phyloP scores from a whole-genome alignment of 805 yeast genomes.

The Kodamaea fukazawae region DNA sequence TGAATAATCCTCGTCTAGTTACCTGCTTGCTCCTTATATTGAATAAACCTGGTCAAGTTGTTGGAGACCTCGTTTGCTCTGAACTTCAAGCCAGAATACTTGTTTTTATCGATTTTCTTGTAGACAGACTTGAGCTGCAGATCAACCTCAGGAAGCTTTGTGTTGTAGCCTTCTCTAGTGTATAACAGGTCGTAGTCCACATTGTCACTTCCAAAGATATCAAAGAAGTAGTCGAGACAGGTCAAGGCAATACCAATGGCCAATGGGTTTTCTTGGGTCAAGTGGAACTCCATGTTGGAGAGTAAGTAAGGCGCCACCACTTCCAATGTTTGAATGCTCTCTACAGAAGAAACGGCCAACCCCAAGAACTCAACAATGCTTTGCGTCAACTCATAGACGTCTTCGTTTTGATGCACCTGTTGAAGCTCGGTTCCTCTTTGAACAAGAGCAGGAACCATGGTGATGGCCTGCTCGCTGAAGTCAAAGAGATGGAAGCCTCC shows the following conservation, averaged over 20 bases:
- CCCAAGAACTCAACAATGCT: slow-evolving; percentile 54
- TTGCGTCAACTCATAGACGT: slow-evolving; percentile 14
- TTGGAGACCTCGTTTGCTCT: slow-evolving; percentile 63
- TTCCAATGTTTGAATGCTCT: slow-evolving; percentile 7
- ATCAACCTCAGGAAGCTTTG: slow-evolving; percentile 39
- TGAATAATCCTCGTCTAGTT: no score
- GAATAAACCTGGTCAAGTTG: slow-evolving; percentile 73
- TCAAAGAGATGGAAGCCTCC: slow-evolving; percentile 37
- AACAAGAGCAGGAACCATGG: slow-evolving; percentile 27
- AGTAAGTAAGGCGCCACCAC: slow-evolving; percentile 10
- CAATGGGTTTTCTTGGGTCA: slow-evolving; percentile 9
- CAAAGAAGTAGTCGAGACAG: slow-evolving; percentile 65
- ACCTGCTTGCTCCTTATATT: slow-evolving; percentile 55
- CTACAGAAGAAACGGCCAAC: slow-evolving; percentile 31
- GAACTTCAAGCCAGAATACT: slow-evolving; percentile 52
- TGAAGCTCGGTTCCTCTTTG: slow-evolving; percentile 15
- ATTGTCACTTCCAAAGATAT: slow-evolving; percentile 70
- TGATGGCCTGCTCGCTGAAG: slow-evolving; percentile 21
- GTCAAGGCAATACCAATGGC: slow-evolving; percentile 51
- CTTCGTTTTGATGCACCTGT: slow-evolving; percentile 3
- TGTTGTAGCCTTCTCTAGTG: slow-evolving; percentile 49
- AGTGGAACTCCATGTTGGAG: slow-evolving; percentile 13
- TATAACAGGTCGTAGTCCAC: slow-evolving; percentile 66
- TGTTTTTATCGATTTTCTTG: slow-evolving; percentile 67
- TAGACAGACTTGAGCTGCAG: slow-evolving; percentile 51